Conservation (phyloP, 176 grass and related monocot genomes). For the Aechmea fasciata region DNA sequence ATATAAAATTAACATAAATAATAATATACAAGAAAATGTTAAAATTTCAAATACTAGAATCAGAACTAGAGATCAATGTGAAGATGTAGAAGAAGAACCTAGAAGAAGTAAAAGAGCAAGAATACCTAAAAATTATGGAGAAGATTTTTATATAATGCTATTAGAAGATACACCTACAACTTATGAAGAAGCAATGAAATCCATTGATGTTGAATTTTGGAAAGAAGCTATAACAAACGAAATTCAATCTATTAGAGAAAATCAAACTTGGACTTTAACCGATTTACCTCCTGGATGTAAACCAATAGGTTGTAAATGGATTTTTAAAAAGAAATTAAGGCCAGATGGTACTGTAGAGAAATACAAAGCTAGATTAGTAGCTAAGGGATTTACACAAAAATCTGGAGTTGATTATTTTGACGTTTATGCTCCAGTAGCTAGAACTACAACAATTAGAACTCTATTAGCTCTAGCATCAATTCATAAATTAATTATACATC, state of each 20-base stretch:
- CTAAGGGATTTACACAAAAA: neutral
- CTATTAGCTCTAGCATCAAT: too few relatives aligned
- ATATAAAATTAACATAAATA: neutral
- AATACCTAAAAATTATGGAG: neutral
- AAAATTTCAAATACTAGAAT: neutral
- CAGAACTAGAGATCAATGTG: neutral
- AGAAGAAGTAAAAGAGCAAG: neutral
- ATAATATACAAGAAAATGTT: neutral
- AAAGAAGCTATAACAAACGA: neutral
- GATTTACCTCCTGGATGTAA: neutral
- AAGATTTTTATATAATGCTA: neutral
- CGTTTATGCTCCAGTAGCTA: neutral
- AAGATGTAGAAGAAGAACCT: neutral
- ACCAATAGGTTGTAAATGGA: neutral
- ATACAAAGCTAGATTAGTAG: neutral
- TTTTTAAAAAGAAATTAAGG: neutral
- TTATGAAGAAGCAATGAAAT: neutral
- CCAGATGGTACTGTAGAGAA: too few relatives aligned
- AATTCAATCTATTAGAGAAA: neutral
- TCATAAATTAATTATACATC: too few relatives aligned
- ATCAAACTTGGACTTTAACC: neutral
- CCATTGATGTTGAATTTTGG: neutral
- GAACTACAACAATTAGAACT: neutral
- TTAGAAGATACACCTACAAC: neutral
- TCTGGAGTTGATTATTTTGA: neutral